Conservation (phyloP, 768 basidiomycete species). For the Suillus americanus region DNA sequence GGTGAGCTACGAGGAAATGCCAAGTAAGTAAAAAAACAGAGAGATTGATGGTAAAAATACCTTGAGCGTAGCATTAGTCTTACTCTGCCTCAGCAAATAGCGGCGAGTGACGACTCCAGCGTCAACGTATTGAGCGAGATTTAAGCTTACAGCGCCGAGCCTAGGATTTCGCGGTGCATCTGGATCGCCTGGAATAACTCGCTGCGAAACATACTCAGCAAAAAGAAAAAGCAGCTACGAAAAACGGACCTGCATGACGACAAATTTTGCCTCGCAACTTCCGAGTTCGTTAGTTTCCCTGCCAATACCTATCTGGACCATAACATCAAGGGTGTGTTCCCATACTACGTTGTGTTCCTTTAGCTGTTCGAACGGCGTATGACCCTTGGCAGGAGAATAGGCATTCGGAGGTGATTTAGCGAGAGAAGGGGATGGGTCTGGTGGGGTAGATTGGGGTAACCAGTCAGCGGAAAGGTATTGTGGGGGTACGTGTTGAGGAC, state of each 20-base stretch:
- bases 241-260: slow-evolving; percentile 51
- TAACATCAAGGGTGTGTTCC: slow-evolving; percentile 55
- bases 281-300: slow-evolving; percentile 47
- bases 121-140: slow-evolving; percentile 73
- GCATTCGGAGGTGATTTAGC: slow-evolving; percentile 12
- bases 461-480: slow-evolving; percentile 29
- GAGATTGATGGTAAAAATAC: slow-evolving; percentile 30
- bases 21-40: neutral
- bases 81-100: slow-evolving; percentile 70
- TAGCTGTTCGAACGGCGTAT: slow-evolving; percentile 58
- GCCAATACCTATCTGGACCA: slow-evolving; percentile 62
- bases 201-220: slow-evolving; percentile 34
- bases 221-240: neutral
- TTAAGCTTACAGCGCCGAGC: slow-evolving; percentile 65
- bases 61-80: slow-evolving; percentile 78
- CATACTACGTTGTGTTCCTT: slow-evolving; percentile 66
- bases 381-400: slow-evolving; percentile 50
- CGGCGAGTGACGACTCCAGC: slow-evolving; percentile 57
- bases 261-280: slow-evolving; percentile 63
- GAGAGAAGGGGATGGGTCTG: neutral
- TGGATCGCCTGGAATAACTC: slow-evolving; percentile 57
- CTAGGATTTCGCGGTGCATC: slow-evolving; percentile 56
- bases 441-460: slow-evolving; percentile 16
- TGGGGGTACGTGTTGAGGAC: slow-evolving; percentile 9
- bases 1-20: slow-evolving; percentile 39